Evolutionary conservation across 768 basidiomycete species (phyloP).

Genomic region (Inosperma sp.): DNA sequence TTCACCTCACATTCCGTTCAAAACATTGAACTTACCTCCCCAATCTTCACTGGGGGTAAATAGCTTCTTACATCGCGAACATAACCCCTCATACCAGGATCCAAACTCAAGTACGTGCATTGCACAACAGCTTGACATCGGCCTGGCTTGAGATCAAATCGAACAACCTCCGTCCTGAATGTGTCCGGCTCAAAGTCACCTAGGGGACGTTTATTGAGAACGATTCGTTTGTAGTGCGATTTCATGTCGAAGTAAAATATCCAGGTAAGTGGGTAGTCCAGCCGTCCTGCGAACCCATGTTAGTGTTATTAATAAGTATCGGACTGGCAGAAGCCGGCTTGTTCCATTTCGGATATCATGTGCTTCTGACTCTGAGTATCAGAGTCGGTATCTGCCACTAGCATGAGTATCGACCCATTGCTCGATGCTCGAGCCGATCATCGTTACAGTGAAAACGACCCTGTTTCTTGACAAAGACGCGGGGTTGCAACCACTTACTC

Average conservation of each 20-base stretch:
- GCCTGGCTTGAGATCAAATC: slow-evolving; percentile 50
- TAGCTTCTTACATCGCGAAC: slow-evolving; percentile 70
- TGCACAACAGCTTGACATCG: slow-evolving; percentile 61
- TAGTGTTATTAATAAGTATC: too few relatives aligned
- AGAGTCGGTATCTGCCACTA: too few relatives aligned
- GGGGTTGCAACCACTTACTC: too few relatives aligned
- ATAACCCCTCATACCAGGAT: slow-evolving; percentile 88
- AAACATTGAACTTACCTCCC: slow-evolving; percentile 50
- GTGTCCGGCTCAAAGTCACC: slow-evolving; percentile 67
- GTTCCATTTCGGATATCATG: too few relatives aligned
- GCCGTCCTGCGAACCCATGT: too few relatives aligned
- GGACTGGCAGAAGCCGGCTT: too few relatives aligned
- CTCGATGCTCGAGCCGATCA: too few relatives aligned
- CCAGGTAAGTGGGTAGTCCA: too few relatives aligned
- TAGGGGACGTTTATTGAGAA: slow-evolving; percentile 71
- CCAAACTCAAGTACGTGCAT: slow-evolving; percentile 74
- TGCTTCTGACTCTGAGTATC: too few relatives aligned
- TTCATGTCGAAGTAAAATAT: not conserved
- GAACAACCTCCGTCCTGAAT: slow-evolving; percentile 56
- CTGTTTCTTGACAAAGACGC: too few relatives aligned
- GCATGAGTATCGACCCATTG: too few relatives aligned
- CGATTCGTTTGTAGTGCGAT: slow-evolving; percentile 57
- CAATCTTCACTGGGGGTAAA: slow-evolving; percentile 65
- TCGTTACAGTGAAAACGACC: too few relatives aligned
- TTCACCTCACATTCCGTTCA: not conserved